Conservation (phyloP, 1,284 basidiomycete species). For the Boletus semigastroideus region DNA sequence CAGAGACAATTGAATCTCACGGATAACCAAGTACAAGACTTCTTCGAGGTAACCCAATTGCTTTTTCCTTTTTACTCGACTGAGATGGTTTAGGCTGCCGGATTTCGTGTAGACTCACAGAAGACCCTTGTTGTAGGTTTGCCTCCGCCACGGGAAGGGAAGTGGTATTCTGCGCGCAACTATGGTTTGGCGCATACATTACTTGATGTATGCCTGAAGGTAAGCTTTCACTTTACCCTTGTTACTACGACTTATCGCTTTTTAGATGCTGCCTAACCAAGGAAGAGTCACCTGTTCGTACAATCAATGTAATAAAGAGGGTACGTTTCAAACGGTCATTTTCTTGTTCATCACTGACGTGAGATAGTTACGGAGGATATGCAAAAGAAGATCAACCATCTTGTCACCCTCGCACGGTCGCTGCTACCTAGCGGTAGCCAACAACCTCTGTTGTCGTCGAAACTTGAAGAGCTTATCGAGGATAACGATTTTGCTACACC, state of each 20-base stretch:
- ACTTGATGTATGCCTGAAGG: constrained; percentile 38
- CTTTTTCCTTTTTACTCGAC: background rate
- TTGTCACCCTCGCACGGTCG: constrained; percentile 37
- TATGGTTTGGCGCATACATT: constrained; percentile 47
- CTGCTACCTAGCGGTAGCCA: constrained; percentile 40
- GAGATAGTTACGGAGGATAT: constrained; percentile 29
- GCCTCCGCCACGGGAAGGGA: constrained; percentile 41
- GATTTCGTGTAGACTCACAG: constrained; percentile 43
- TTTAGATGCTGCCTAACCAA: constrained; percentile 40
- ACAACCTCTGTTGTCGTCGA: constrained; percentile 30
- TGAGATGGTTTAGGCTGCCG: constrained; percentile 37
- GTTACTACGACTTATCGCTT: background rate
- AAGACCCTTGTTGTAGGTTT: constrained; percentile 48
- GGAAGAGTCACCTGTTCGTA: constrained; percentile 25
- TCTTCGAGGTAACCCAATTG: constrained; percentile 41
- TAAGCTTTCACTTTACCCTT: constrained; percentile 12
- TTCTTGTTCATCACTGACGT: constrained; percentile 5
- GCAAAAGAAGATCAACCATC: constrained; percentile 38
- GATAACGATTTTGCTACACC: constrained; percentile 31
- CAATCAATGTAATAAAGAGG: constrained; percentile 17
- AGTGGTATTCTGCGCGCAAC: constrained; percentile 41
- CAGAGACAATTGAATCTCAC: constrained; percentile 45
- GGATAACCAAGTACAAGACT: constrained; percentile 48
- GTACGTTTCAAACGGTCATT: constrained; percentile 9
- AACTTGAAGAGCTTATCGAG: constrained; percentile 36